Percentiles rank a stretch among this genome's conserved stretches.
These are phyloP conservation scores for Yamadazyma sp. DNA, from an alignment of 805 yeast species.

Conservation along the genomic window DNA sequence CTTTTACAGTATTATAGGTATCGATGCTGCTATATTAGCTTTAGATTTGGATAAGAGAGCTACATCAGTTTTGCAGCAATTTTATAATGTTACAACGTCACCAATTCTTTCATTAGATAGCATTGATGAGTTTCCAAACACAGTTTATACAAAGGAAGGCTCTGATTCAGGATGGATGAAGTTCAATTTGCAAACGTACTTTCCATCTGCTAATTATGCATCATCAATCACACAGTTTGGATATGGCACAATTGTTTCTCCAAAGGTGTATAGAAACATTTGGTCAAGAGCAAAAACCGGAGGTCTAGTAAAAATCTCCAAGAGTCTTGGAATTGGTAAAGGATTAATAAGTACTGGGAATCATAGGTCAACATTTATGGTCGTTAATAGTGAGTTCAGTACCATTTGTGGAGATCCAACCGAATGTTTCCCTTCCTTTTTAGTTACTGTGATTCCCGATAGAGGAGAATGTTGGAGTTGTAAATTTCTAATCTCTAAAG, in stretches of 20 bases:
- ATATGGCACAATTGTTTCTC: not conserved
- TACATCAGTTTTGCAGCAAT: not conserved
- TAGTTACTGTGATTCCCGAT: not conserved
- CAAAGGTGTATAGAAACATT: not conserved
- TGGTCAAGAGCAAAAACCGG: not conserved
- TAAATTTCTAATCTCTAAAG: not conserved
- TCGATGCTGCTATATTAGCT: not conserved
- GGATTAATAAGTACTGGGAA: no score
- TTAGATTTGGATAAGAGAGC: conserved; percentile 1
- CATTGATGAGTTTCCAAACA: not conserved
- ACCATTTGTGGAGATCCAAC: not conserved
- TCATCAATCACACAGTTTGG: not conserved
- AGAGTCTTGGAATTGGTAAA: not conserved
- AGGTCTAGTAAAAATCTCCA: not conserved
- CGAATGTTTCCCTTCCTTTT: not conserved
- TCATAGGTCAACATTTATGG: not conserved
- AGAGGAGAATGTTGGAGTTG: not conserved
- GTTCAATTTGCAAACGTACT: not conserved
- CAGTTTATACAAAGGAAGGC: not conserved
- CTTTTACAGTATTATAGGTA: not conserved
- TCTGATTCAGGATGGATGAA: not conserved
- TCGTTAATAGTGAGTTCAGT: not conserved
- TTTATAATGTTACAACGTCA: not conserved
- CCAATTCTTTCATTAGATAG: not conserved
- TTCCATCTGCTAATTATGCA: not conserved